Evolutionary conservation across 2,329 filamentous ascomycete genomes (phyloP).

Genomic region (Ophiostoma sp.): DNA sequence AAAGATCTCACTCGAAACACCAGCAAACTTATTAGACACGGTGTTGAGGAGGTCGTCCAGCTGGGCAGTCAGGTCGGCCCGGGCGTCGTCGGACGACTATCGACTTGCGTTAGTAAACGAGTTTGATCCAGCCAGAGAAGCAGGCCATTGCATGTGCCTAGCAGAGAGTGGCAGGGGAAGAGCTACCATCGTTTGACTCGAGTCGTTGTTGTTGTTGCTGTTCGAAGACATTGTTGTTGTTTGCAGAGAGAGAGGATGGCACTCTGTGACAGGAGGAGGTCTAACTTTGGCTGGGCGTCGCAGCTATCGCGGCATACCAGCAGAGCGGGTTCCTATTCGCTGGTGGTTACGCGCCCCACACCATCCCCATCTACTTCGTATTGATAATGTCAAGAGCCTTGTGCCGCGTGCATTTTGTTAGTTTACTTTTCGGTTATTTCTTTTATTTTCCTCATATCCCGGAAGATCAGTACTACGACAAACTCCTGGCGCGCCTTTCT

Average conservation of each 20-base stretch:
- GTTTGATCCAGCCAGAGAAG: too few species aligned
- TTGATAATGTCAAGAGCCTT: too few species aligned
- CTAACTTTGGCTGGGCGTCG: too few species aligned
- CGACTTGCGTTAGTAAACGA: constrained; percentile 24
- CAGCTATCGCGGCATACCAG: neutral
- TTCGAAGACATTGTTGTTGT: constrained; percentile 36
- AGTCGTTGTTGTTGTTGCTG: constrained; percentile 34
- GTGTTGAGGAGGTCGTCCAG: constrained; percentile 84
- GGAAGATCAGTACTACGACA: too few species aligned
- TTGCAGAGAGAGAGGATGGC: neutral
- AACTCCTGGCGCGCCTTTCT: too few species aligned
- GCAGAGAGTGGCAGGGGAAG: neutral
- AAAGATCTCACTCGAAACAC: constrained; percentile 79
- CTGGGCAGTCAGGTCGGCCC: constrained; percentile 65
- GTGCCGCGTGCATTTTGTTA: too few species aligned
- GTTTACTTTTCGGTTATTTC: too few species aligned
- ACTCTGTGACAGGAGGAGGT: neutral
- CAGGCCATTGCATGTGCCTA: neutral
- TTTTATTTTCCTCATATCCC: too few species aligned
- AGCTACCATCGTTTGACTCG: constrained; percentile 36
- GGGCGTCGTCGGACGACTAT: constrained; percentile 43
- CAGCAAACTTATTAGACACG: constrained; percentile 77
- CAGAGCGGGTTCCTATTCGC: neutral
- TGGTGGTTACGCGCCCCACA: neutral
- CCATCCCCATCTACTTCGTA: too few species aligned